Base-by-base conservation (phyloP, 306 rosid species). In the Astragalus membranaceus region DNA sequence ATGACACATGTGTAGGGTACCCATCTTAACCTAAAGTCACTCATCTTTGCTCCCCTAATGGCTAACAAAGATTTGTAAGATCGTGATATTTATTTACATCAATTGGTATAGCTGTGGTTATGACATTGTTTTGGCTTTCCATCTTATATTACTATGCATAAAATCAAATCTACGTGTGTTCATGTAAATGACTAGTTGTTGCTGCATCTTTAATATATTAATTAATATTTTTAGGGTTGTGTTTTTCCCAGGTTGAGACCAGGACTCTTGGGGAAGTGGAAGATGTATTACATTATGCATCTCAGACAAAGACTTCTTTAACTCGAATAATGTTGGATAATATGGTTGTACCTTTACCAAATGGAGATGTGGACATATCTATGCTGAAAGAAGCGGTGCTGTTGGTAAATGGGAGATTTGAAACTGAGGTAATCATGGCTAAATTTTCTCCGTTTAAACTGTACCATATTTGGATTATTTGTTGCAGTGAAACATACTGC, bases 311-410 rank as follows among this genome's bases (percentile, higher is more conserved):
- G 80, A 91, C 98, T 37, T 84, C 83, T 64, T 74, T 94, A 83
- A 90, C 89, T 72, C 82, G 92, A 66, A 87, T 90, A 71, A 90
- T 94, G 98, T 83, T 94, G 94, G 98, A 94, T 76, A 90, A 94
- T 76, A 94, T 94, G 98, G 97, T 94, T 68, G 85, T 84, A 49
- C 97, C 97, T 44, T 79, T 85, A 66, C 80, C 87, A 16, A 78
- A 87, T 58, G 96, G 92, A 3, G 88, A 90, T 56, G 87, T 94
- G 48, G 96, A 94, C 32, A 85, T 86, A 56, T 79, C 87, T 74
- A 84, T 88, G 98, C 96, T 94, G 37, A 78, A 83, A 78, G 89
- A 88, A 77, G 97, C 98, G 54, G 92, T 87, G 72, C 79, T 67
- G 56, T 46, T 90, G 81, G 87, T 94, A 64, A 66, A 84, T 75